Base-by-base conservation (phyloP, 2,329 filamentous ascomycete species). In the Diaporthe sp. region DNA sequence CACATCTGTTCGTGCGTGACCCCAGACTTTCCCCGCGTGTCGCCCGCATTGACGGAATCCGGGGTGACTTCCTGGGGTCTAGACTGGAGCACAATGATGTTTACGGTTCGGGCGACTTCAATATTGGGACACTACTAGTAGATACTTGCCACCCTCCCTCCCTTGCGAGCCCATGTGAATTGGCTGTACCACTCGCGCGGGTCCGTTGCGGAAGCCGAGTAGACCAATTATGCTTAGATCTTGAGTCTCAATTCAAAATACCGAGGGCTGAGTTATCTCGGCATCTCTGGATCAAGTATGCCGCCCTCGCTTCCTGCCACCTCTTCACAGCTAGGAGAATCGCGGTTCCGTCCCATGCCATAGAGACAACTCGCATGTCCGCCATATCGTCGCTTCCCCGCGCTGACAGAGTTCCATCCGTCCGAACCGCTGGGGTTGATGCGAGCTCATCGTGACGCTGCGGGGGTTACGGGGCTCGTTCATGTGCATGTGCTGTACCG, bases 11-110 rank as follows among this genome's bases (percentile, higher is more conserved):
- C 7, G 71, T 61, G 47, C 17, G 17, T 34, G 12, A 72, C 39
- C 57, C 58, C 57, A 74, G 39, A 42, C 42, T 58, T 60, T 51
- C 74, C 39, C 67, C 75, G 49, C 57, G 55, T 70, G 65, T 4
- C 34, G 42, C n/a, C 65, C 49, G 65, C 65, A 70, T 70, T 55
- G 65, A 55, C n/a, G 8, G 13, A 55, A 70, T 55, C 49, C 34
- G 65, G 65, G 65, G 65, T 55, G 49, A 39, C n/a, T 3, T 22
- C 13, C n/a, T 42, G 49, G 49, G n/a, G 34, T 42, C 47, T 20
- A 25, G 34, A 47, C 47, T 68, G 4, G 28, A 51, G 25, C 44
- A 7, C 13, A 51, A 12, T 3, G 1, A 8, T 53, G 28, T 17
- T 51, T 34, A 67, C 44, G 37, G 44, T 51, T 51, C 31, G 17